Evolutionary conservation across 495 filamentous ascomycete species (phyloP).

Genomic region (Pyronema omphalodes): DNA sequence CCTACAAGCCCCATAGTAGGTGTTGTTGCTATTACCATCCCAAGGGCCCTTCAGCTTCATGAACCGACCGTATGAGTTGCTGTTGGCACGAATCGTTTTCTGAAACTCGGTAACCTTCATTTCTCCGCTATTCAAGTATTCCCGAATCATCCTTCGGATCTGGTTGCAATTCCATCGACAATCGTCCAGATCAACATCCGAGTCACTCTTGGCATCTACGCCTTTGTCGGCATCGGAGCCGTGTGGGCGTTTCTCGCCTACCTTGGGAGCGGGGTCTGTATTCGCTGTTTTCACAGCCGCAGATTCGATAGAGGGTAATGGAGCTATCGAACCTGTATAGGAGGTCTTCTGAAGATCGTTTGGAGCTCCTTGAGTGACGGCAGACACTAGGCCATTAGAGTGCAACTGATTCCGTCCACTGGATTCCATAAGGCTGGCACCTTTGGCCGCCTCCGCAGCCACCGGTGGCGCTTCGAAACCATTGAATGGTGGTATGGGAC

Average conservation of each 20-base stretch:
- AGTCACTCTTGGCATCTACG: neutral
- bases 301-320: too few species aligned
- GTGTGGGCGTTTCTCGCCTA: neutral
- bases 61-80: conserved; percentile 23
- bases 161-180: conserved; percentile 8
- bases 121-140: conserved; percentile 13
- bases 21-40: conserved; percentile 18
- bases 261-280: too few species aligned
- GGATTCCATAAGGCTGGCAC: too few species aligned
- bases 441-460: too few species aligned
- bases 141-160: conserved; percentile 7
- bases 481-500: too few species aligned
- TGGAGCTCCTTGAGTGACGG: too few species aligned
- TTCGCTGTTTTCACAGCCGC: too few species aligned
- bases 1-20: conserved; percentile 20
- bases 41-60: conserved; percentile 19
- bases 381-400: too few species aligned
- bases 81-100: conserved; percentile 6
- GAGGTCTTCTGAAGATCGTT: too few species aligned
- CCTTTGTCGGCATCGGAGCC: neutral
- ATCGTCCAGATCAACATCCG: neutral
- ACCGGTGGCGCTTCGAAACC: too few species aligned
- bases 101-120: conserved; percentile 18
- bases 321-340: too few species aligned
- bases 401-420: too few species aligned